Base-by-base conservation (phyloP, 805 yeast genomes). In the Candida ascalaphidarum region DNA sequence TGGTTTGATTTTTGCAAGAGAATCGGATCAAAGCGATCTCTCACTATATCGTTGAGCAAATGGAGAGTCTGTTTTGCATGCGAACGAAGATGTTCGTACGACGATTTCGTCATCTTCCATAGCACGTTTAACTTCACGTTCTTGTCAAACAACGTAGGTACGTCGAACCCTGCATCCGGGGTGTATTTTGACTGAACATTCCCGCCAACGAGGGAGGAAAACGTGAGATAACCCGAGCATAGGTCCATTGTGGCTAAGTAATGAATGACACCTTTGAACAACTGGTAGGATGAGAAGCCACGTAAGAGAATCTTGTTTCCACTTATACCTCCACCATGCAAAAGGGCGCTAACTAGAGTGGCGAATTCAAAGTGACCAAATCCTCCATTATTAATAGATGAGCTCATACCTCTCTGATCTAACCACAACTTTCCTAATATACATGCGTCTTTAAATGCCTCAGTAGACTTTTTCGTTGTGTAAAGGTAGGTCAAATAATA, bases 311-410 rank as follows among this genome's bases (percentile, higher is more conserved):
- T 77, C 44, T 77, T 81, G 43, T 78, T 80, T 10, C 94, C 92
- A 39, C 65, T 67, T 5, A 60, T 52, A 34, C 89, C 88, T 41
- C 94, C 94, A 42, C 96, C 96, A 36, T 77, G 75, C 23, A 92
- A 60, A 30, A 92, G 58, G 1, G 86, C 81, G 23, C 94, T 78
- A 77, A 85, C 74, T 28, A 89, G 53, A 21, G 80, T 58, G 17
- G 86, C 78, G 52, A 86, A 86, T 57, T 92, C 97, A 50, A 85
- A 85, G 42, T 80, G 82, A 9, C 97, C 97, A 52, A 92, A 89
- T 0, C 97, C 97, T 18, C 83, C 82, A 23, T 70, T 63, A 11
- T 71, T 62, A 18, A 79, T 48, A 11, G 70, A 55, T 0, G 94
- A 74, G 8, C 72, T 65, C 33, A 85, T 74, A 0, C 94, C 95